Evolutionary conservation across 805 yeast genomes (phyloP), one percentile per base, ranked within the genome.

Genomic region (Saccharomycopsis microspora): DNA sequence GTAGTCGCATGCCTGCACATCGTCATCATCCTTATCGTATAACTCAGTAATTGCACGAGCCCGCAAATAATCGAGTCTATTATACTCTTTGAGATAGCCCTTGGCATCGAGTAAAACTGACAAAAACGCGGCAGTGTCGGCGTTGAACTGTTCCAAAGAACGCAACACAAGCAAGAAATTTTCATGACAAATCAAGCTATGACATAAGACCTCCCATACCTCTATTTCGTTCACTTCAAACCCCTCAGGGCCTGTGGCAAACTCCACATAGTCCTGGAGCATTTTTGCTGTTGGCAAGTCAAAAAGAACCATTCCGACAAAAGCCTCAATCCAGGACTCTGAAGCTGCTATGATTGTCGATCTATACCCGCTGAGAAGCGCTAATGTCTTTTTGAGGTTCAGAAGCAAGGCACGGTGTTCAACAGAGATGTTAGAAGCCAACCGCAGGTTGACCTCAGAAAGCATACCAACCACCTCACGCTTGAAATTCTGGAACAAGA

Each of bases 301-400:
- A 57, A 67, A 85, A 37, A 80, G 62, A 6, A 77, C 59, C n/a
- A 79, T 67, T 5, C 77, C 76, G 38, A 71, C 64, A 38, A 76
- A 69, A 9, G 79, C 68, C 57, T 84, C 93, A 58, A 79, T 82
- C 94, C 94, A 84, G 0, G 75, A 62, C 5, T 67, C 65, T 10
- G 85, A 72, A 55, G 66, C 68, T 10, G 67, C 65, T 3, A 76
- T 58, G 28, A 82, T 81, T 3, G 78, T 67, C 37, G 57, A 55
- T 43, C 66, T 62, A 42, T 66, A 60, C 19, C 74, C 74, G 33
- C 69, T 57, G 0, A 69, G 47, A 19, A 70, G 52, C 10, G 57
- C 48, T 30, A 70, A 50, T 5, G 65, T 57, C 30, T 60, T 60
- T 51, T 57, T 62, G 29, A 69, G 54, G 45, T 54, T 50, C 39